Base-by-base conservation (phyloP, 148 eudicot species). In the Heliamphora exappendiculata region DNA sequence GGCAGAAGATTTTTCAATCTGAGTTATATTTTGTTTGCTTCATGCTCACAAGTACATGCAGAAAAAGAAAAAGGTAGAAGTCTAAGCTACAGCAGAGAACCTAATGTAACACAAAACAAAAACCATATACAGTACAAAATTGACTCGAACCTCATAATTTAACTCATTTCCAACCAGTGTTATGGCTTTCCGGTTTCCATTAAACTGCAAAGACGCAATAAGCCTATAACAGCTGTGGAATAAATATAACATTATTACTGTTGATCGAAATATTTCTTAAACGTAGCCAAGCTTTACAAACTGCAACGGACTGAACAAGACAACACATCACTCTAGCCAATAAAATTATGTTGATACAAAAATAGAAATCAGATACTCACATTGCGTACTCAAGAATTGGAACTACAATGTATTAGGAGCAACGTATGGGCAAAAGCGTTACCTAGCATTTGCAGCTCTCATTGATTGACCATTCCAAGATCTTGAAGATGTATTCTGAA, bases 391-490 rank as follows among this genome's bases (percentile, higher is more conserved):
- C 3, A 20, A 50, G 28, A 47, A 59, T 60, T 39, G 51, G 19
- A 76, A 49, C 6, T 3, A 17, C 14, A 14, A 26, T 20, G 22
- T 33, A 7, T 26, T 36, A 19, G 0, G 36, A 41, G 16, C 37
- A 29, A 49, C 4, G 20, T 33, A 50, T 2, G 14, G 66, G 72
- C 24, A 33, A 65, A 26, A 31, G 34, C 49, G 44, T 36, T 87
- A 89, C 97, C 96, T 88, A 60, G 82, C 70, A 80, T 81, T 82
- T 65, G 78, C 36, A 70, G 49, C 66, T 78, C 79, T 81, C 60
- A 74, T 58, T 69, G 80, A 67, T 65, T 75, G 90, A 74, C 82
- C 75, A 78, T 84, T 88, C 83, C 79, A 83, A 50, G 73, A 33
- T 20, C 82, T 62, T 44, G 81, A 71, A 29, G 86, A 84, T 60